phyloP scores from a whole-genome alignment of 257 asterid species.

The Capsicum pubescens region DNA sequence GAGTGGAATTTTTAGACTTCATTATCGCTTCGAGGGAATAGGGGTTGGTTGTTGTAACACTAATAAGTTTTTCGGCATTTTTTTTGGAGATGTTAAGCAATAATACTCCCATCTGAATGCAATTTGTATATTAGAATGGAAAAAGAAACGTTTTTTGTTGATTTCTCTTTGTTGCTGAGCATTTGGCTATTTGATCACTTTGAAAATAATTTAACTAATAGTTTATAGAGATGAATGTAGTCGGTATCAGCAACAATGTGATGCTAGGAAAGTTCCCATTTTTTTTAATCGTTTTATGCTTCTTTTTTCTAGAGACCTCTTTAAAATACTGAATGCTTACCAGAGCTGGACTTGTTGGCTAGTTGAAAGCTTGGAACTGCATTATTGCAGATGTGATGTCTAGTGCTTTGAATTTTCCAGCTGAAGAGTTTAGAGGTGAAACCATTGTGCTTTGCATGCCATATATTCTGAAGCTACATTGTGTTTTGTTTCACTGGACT shows the following conservation, averaged over 20 bases:
- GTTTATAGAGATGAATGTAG: neutral
- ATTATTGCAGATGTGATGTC: neutral
- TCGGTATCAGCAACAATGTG: neutral
- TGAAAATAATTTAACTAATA: neutral
- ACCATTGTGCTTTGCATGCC: neutral
- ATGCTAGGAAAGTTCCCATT: neutral
- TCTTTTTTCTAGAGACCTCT: neutral
- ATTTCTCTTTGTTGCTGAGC: neutral
- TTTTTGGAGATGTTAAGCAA: constrained; percentile 21
- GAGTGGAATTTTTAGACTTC: constrained; percentile 20
- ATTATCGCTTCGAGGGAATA: neutral
- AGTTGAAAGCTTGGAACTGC: neutral
- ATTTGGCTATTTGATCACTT: constrained; percentile 9
- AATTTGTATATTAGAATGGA: constrained; percentile 24
- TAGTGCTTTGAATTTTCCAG: neutral
- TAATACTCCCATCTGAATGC: neutral
- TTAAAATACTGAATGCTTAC: neutral
- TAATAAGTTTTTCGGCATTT: constrained; percentile 15
- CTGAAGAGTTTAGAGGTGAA: neutral
- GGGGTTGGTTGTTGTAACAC: constrained; percentile 13
- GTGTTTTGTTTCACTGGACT: neutral
- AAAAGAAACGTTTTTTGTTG: constrained; percentile 10
- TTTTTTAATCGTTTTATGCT: neutral
- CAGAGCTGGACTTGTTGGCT: neutral
- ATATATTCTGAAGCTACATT: neutral